Evolutionary conservation across 352 stramenopile species (phyloP).

Genomic region (Phytophthora aleatoria): DNA sequence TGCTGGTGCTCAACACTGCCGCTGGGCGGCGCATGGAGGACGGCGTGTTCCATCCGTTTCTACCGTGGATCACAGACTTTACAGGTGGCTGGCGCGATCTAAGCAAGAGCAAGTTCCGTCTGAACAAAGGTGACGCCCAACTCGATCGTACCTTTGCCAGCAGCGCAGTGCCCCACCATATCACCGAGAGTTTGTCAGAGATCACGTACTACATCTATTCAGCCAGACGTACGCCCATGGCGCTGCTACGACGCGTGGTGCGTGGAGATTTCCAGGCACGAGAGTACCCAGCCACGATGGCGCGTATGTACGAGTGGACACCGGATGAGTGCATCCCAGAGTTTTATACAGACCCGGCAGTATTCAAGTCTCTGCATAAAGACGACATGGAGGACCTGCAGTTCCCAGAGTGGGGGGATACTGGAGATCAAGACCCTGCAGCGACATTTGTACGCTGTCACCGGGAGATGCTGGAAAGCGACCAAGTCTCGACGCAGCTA

Average conservation of each 20-base stretch:
- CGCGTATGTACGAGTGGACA: conserved; percentile 93
- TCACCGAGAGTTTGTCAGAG: conserved; percentile 95
- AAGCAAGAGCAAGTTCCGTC: conserved; percentile 92
- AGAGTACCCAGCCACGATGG: conserved; percentile 93
- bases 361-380: conserved; percentile 87
- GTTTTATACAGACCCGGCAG: conserved; percentile 90
- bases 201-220: conserved; percentile 97
- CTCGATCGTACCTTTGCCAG: conserved; percentile 91
- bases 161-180: conserved; percentile 91
- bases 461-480: conserved; percentile 91
- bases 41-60: conserved; percentile 89
- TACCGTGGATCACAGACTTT: conserved; percentile 97
- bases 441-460: conserved; percentile 90
- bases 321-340: conserved; percentile 97
- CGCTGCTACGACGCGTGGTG: conserved; percentile 86
- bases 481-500: conserved; percentile 82
- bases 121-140: conserved; percentile 95
- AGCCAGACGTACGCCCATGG: conserved; percentile 89
- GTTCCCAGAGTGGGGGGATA: conserved; percentile 80
- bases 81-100: conserved; percentile 88
- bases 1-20: conserved; percentile 92
- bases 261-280: conserved; percentile 92
- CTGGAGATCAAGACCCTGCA: conserved; percentile 18
- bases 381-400: conserved; percentile 71
- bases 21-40: conserved; percentile 84